Percentiles rank a stretch among this genome's conserved stretches.
These are phyloP conservation scores for Malus hybrid DNA, from an alignment of 331 rosid species.

Conservation along the genomic window DNA sequence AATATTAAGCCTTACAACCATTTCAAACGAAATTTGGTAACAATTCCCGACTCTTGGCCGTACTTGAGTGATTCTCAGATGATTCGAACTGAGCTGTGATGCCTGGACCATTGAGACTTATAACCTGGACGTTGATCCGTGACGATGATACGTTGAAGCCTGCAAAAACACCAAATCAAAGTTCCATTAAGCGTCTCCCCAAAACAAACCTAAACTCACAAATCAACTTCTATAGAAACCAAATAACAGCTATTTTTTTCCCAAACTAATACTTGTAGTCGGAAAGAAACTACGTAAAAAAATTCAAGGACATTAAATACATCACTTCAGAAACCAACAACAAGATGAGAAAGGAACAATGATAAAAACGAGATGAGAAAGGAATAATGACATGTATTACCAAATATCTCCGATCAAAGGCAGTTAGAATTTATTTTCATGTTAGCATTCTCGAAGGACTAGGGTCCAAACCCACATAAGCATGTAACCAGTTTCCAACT, in stretches of 20 bases:
- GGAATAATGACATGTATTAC: neutral
- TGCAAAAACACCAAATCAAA: neutral
- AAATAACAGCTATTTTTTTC: neutral
- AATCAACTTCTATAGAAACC: neutral
- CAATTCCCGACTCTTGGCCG: no score
- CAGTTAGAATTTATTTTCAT: neutral
- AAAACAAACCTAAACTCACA: neutral
- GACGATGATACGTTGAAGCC: neutral
- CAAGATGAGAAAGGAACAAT: no score
- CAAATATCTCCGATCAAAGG: neutral
- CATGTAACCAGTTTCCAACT: neutral
- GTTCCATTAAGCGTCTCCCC: neutral
- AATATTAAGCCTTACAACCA: no score
- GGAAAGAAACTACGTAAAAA: neutral
- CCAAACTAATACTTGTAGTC: neutral
- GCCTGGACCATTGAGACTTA: neutral
- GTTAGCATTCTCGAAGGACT: neutral
- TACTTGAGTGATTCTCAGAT: no score
- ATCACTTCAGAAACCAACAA: no score
- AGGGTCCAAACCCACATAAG: neutral
- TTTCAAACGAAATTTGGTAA: no score
- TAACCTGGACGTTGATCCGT: no score
- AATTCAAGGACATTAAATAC: neutral
- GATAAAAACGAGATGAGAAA: no score
- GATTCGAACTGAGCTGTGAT: neutral